Evolutionary conservation across 257 asterid species (phyloP).

Genomic region (Nemophila menziesii): DNA sequence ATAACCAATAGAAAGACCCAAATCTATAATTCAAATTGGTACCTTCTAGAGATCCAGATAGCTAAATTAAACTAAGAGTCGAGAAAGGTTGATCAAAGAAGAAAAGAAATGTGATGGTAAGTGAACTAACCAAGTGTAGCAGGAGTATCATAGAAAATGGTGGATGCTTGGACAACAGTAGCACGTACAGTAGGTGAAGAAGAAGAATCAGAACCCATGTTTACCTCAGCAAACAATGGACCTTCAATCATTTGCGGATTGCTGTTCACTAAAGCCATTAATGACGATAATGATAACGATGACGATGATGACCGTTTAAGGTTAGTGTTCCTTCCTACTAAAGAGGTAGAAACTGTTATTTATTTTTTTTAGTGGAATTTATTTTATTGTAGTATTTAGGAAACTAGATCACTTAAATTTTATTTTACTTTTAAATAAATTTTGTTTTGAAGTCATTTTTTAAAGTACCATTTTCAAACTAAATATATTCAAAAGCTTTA

Average conservation of each 20-base stretch:
- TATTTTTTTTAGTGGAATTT: no score
- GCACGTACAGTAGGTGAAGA: slow-evolving; percentile 58
- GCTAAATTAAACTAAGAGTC: not conserved
- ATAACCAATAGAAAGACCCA: not conserved
- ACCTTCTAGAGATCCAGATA: not conserved
- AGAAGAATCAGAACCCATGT: slow-evolving; percentile 67
- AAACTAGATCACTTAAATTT: no score
- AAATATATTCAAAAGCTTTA: no score
- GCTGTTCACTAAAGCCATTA: slow-evolving; percentile 53
- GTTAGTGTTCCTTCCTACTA: no score
- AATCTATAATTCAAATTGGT: no score
- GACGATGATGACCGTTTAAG: not conserved
- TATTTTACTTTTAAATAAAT: no score
- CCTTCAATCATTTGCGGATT: slow-evolving; percentile 26
- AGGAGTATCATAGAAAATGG: slow-evolving; percentile 85
- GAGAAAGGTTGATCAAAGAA: not conserved
- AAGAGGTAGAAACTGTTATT: no score
- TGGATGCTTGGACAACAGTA: slow-evolving; percentile 91
- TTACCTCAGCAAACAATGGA: slow-evolving; percentile 69
- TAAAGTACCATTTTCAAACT: no score
- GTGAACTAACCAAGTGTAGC: slow-evolving; percentile 66
- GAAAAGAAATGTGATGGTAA: not conserved
- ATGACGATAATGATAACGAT: not conserved
- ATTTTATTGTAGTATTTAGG: no score
- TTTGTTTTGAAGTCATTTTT: no score